These are phyloP conservation scores for Leishmania major DNA, from an alignment of 208 protist species.

Conservation along the genomic window DNA sequence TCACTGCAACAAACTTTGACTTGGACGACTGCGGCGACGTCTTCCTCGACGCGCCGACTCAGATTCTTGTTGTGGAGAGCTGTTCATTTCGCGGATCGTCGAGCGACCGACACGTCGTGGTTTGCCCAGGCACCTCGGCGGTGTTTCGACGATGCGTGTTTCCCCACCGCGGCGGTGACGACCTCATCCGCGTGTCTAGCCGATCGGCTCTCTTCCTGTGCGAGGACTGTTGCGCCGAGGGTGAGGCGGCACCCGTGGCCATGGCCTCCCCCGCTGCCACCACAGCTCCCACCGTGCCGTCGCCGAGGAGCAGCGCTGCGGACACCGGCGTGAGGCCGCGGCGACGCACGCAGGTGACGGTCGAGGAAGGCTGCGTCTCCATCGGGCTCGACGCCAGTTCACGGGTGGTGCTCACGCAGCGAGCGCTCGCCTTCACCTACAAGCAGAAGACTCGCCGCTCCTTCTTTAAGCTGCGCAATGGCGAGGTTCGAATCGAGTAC, in stretches of 20 bases:
- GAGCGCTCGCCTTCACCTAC: slow-evolving; percentile 9
- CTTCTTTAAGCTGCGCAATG: slow-evolving; percentile 27
- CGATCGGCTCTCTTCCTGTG: slow-evolving; percentile 20
- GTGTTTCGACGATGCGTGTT: slow-evolving; percentile 59
- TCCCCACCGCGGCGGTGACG: slow-evolving; percentile 9
- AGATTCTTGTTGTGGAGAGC: slow-evolving; percentile 49
- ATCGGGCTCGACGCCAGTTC: slow-evolving; percentile 20
- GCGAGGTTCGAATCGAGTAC: slow-evolving; percentile 27
- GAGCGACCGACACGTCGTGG: slow-evolving; percentile 39
- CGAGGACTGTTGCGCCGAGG: slow-evolving; percentile 28
- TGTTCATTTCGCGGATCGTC: slow-evolving; percentile 43
- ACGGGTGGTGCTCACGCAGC: slow-evolving; percentile 17
- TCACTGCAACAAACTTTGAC: slow-evolving; percentile 26
- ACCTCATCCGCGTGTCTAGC: slow-evolving; percentile 24
- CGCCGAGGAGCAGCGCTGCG: neutral
- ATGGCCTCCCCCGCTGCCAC: neutral
- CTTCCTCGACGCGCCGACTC: slow-evolving; percentile 45
- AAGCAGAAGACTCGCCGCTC: slow-evolving; percentile 23
- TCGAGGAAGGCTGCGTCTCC: slow-evolving; percentile 24
- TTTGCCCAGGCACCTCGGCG: slow-evolving; percentile 46
- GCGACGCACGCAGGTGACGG: slow-evolving; percentile 19
- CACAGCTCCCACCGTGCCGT: neutral
- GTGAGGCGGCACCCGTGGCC: neutral
- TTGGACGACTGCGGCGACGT: slow-evolving; percentile 44
- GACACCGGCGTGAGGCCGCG: neutral